These are phyloP conservation scores for Stagonosporopsis cucurbitacearum DNA, from an alignment of 2,329 filamentous ascomycete genomes.

Conservation along the genomic window DNA sequence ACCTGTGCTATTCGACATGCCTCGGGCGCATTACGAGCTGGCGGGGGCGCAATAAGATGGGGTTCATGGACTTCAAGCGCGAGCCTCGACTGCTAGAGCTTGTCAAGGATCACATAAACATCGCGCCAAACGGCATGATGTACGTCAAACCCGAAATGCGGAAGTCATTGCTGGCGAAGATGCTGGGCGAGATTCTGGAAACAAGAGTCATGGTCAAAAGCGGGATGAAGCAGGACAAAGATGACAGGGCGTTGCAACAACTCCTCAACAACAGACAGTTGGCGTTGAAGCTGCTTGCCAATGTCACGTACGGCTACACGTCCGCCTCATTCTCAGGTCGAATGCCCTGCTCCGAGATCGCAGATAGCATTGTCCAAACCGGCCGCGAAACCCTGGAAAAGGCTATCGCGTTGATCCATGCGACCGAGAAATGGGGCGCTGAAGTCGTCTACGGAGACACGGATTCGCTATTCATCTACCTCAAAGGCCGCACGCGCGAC, in stretches of 20 bases:
- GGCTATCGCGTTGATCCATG: constrained; percentile 91
- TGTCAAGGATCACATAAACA: constrained; percentile 84
- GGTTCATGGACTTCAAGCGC: constrained; percentile 85
- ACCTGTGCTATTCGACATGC: constrained; percentile 98
- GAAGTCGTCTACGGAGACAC: constrained; percentile 99
- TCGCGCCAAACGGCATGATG: constrained; percentile 96
- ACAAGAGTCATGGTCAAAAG: constrained; percentile 97
- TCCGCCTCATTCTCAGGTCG: constrained; percentile 95
- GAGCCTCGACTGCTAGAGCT: constrained; percentile 77
- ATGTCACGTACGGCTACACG: constrained; percentile 97
- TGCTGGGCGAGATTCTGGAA: constrained; percentile 94
- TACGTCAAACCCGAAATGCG: constrained; percentile 85
- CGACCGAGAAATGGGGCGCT: constrained; percentile 83
- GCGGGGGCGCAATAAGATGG: constrained; percentile 94
- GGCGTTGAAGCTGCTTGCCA: constrained; percentile 94
- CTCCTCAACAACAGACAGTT: constrained; percentile 92
- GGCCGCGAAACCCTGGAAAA: constrained; percentile 93
- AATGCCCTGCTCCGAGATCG: constrained; percentile 98
- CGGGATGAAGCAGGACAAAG: constrained; percentile 92
- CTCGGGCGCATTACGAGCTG: constrained; percentile 84
- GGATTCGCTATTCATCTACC: constrained; percentile 88
- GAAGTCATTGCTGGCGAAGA: constrained; percentile 91
- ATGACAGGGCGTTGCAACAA: constrained; percentile 83
- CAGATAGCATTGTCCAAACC: constrained; percentile 97
- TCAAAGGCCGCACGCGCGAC: constrained; percentile 84